phyloP scores from a whole-genome alignment of 192 early-diverging fungal species.

The Coemansia nantahalensis region DNA sequence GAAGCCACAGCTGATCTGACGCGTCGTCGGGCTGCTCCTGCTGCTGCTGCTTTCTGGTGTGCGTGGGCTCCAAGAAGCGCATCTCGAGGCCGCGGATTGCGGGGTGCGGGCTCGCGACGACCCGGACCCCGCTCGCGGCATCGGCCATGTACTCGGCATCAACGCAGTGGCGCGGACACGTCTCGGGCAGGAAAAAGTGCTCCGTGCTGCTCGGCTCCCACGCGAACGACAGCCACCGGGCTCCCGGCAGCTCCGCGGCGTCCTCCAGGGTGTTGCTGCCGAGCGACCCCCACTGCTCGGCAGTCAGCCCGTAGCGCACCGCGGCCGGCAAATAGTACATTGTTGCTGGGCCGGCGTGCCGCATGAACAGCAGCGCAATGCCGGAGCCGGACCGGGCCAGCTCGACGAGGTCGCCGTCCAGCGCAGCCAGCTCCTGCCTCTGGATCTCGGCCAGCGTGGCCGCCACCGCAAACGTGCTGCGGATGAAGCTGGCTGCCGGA shows the following conservation, averaged over 20 bases:
- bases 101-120: constrained; percentile 21
- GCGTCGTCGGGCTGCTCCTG: neutral
- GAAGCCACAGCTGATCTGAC: constrained; percentile 18
- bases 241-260: constrained; percentile 11
- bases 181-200: constrained; percentile 32
- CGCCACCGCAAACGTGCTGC: constrained; percentile 38
- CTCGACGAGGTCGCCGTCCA: constrained; percentile 21
- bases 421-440: constrained; percentile 24
- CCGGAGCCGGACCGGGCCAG: constrained; percentile 33
- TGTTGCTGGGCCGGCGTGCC: constrained; percentile 41
- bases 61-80: constrained; percentile 26
- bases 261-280: constrained; percentile 4
- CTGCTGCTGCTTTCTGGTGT: neutral
- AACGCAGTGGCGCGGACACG: constrained; percentile 23
- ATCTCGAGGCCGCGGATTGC: constrained; percentile 31
- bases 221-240: constrained; percentile 32
- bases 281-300: constrained; percentile 12
- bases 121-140: constrained; percentile 19
- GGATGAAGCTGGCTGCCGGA: constrained; percentile 36
- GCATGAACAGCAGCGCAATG: constrained; percentile 30
- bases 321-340: constrained; percentile 30
- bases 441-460: constrained; percentile 43
- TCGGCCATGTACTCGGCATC: constrained; percentile 15
- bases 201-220: constrained; percentile 35
- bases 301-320: constrained; percentile 11